phyloP scores from a whole-genome alignment of 2,329 filamentous ascomycete species.

The Leptographium wingfieldii region DNA sequence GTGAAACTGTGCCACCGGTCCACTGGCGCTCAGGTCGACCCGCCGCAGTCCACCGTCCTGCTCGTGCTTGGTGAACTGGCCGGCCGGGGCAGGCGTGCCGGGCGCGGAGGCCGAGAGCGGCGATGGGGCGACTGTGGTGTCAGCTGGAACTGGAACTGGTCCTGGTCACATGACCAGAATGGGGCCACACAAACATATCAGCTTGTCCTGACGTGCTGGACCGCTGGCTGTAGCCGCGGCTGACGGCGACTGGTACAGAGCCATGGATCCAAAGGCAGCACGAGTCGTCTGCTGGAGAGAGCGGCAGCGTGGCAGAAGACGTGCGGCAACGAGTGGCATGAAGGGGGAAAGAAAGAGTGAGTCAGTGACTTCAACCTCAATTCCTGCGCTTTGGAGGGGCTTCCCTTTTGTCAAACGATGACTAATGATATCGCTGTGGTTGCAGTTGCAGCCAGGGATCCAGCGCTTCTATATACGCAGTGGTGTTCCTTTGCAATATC shows the following conservation, averaged over 20 bases:
- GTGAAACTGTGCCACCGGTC: conserved; percentile 77
- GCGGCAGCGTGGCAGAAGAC: background rate
- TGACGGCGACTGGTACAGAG: background rate
- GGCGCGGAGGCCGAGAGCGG: background rate
- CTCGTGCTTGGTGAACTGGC: conserved; percentile 54
- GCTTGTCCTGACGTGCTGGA: conserved; percentile 19
- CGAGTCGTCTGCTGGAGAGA: background rate
- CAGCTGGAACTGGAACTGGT: background rate
- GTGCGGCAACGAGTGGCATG: background rate
- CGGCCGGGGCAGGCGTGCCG: conserved; percentile 41
- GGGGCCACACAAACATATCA: conserved; percentile 30
- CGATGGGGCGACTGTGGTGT: conserved; percentile 11
- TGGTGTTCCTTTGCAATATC: too few species aligned
- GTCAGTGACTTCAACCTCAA: background rate
- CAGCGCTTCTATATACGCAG: too few species aligned
- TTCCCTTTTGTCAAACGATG: background rate
- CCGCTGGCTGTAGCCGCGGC: background rate
- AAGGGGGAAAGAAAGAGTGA: background rate
- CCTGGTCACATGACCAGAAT: too few species aligned
- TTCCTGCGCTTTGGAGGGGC: background rate
- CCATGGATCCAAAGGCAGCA: conserved; percentile 7
- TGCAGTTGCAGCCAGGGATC: too few species aligned
- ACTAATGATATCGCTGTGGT: background rate
- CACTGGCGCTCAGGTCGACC: conserved; percentile 43
- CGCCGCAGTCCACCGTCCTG: conserved; percentile 42